These are phyloP conservation scores for Chaetomium strumarium DNA, from an alignment of 2,329 filamentous ascomycete species.

Conservation along the genomic window DNA sequence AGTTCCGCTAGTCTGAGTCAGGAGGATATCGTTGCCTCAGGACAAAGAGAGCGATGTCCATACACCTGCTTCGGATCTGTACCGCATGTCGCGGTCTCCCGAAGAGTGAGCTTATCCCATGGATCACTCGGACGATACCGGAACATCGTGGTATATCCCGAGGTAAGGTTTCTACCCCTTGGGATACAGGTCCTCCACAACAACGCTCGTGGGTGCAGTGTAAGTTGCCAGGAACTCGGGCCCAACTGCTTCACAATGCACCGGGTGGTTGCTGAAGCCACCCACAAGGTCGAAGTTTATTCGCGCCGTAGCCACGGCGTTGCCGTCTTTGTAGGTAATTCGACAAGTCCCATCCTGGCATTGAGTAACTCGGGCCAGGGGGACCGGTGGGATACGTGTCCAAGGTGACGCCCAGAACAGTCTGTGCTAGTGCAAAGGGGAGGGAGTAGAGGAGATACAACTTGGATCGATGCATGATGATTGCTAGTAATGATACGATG, in stretches of 20 bases:
- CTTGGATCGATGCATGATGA: no score
- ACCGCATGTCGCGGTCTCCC: background rate
- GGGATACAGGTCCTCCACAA: background rate
- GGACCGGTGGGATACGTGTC: background rate
- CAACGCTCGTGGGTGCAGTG: background rate
- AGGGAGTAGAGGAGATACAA: no score
- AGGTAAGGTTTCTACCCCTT: background rate
- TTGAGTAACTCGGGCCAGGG: background rate
- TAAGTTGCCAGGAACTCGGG: background rate
- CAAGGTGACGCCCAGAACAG: background rate
- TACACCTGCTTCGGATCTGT: background rate
- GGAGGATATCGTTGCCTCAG: no score
- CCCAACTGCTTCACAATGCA: background rate
- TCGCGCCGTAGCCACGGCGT: background rate
- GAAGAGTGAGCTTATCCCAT: background rate
- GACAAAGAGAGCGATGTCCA: background rate
- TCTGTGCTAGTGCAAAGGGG: no score
- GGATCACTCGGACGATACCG: background rate
- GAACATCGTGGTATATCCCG: background rate
- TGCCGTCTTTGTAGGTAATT: background rate
- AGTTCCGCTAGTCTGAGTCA: no score
- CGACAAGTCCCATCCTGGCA: background rate
- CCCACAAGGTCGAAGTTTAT: background rate
- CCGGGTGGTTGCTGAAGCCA: background rate
- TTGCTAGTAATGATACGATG: no score